A percentile compares a stretch with the other conserved stretches of the same genome.
These are phyloP conservation scores for Chamaenerion angustifolium DNA, from an alignment of 345 rosid species.

Conservation along the genomic window DNA sequence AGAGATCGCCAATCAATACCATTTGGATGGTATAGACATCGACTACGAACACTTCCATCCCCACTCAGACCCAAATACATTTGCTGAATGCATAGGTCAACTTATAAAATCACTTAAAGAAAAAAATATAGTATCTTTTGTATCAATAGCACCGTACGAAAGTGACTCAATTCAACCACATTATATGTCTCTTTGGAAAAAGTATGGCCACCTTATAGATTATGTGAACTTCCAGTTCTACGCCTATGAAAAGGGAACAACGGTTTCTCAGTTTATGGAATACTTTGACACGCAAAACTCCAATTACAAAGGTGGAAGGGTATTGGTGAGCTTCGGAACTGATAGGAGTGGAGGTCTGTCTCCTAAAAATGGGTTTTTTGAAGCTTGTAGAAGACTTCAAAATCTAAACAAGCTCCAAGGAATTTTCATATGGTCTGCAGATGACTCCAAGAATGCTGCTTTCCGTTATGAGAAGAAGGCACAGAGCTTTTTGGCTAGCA, in stretches of 20 bases:
- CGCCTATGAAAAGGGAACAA: conserved; percentile 30
- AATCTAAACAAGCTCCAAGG: conserved; percentile 28
- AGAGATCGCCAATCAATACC: conserved; percentile 16
- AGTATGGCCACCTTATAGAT: conserved; percentile 43
- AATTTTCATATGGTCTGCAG: conserved; percentile 47
- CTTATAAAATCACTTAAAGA: conserved; percentile 26
- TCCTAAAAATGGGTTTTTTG: conserved; percentile 31
- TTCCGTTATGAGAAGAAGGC: conserved; percentile 27
- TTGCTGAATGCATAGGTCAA: conserved; percentile 41
- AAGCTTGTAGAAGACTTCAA: conserved; percentile 25
- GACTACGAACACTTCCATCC: conserved; percentile 26
- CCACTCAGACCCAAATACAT: conserved; percentile 29
- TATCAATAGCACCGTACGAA: conserved; percentile 49
- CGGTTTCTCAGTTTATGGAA: conserved; percentile 23
- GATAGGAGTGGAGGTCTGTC: conserved; percentile 33
- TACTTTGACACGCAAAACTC: conserved; percentile 21
- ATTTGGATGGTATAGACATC: conserved; percentile 27
- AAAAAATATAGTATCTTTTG: conserved; percentile 18
- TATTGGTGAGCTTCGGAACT: conserved; percentile 33
- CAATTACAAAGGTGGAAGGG: conserved; percentile 29
- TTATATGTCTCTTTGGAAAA: conserved; percentile 42
- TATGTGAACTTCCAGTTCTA: conserved; percentile 53
- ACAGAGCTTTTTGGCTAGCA: conserved; percentile 18
- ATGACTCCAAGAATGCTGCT: conserved; percentile 34
- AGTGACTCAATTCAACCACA: conserved; percentile 23